Percentiles rank a stretch among this genome's conserved stretches.
Conservation (phyloP, 805 yeast species). For the Suhomyces prunicola region DNA sequence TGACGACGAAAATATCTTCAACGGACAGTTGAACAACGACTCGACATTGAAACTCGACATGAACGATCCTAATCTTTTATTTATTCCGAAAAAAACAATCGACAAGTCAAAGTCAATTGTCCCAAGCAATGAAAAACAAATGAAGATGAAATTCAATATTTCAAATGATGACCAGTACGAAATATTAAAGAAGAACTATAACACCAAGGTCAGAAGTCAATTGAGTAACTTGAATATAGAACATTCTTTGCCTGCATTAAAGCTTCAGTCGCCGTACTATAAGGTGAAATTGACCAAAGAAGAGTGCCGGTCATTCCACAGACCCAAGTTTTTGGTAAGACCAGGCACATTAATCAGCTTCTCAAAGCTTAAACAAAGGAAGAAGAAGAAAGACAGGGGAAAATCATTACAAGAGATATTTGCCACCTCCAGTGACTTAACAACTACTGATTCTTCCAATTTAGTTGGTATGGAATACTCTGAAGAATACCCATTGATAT, state of each 20-base stretch:
- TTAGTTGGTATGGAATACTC: constrained; percentile 82
- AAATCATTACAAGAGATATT: constrained; percentile 75
- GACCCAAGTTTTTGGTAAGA: constrained; percentile 70
- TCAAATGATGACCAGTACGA: constrained; percentile 90
- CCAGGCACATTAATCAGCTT: constrained; percentile 78
- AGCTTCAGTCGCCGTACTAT: constrained; percentile 88
- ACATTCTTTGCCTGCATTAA: constrained; percentile 82
- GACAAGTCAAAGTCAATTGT: constrained; percentile 32
- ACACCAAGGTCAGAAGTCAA: constrained; percentile 87
- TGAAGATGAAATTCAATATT: constrained; percentile 67
- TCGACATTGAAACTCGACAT: constrained; percentile 59
- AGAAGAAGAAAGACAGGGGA: constrained; percentile 86
- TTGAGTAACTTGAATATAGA: constrained; percentile 88
- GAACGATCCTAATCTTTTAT: constrained; percentile 77
- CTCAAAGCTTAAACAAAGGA: constrained; percentile 70
- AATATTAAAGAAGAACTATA: constrained; percentile 76
- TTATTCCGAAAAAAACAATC: constrained; percentile 46
- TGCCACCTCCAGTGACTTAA: constrained; percentile 66
- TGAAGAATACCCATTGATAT: constrained; percentile 79
- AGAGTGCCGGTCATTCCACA: constrained; percentile 74
- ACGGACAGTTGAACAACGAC: constrained; percentile 51
- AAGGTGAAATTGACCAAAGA: constrained; percentile 68
- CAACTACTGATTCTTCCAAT: constrained; percentile 79
- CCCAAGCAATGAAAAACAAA: constrained; percentile 52
- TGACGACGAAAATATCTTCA: constrained; percentile 66